Conservation (phyloP, 495 filamentous ascomycete genomes). For the Oleoguttula mirabilis region DNA sequence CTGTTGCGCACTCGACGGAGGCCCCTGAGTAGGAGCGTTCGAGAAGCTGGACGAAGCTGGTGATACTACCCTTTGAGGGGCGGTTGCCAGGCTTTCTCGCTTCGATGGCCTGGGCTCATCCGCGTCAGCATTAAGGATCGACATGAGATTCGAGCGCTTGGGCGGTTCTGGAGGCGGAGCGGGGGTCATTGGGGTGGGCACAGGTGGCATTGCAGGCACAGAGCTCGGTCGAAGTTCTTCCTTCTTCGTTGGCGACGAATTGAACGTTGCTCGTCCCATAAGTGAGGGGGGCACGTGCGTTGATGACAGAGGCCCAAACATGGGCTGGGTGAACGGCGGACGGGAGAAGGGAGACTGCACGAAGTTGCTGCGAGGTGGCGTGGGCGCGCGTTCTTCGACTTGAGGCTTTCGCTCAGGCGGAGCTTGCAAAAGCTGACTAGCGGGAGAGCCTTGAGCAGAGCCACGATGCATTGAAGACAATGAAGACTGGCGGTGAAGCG, state of each 20-base stretch:
- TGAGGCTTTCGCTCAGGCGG: conserved; percentile 11
- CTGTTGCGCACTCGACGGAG: background rate
- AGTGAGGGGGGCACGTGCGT: conserved; percentile 2
- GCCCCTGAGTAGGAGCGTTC: background rate
- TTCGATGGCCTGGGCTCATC: conserved; percentile 15
- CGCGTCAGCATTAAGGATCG: conserved; percentile 19
- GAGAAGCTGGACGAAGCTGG: conserved; percentile 5
- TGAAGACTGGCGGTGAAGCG: conserved; percentile 3
- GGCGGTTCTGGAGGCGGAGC: conserved; percentile 18
- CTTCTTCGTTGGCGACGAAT: conserved; percentile 10
- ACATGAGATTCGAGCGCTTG: conserved; percentile 20
- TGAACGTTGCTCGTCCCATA: conserved; percentile 6
- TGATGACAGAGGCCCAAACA: background rate
- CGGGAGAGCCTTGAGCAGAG: conserved; percentile 13
- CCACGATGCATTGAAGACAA: background rate
- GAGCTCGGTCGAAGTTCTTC: conserved; percentile 13
- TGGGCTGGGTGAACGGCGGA: background rate
- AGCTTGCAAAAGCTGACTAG: conserved; percentile 6
- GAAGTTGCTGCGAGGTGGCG: conserved; percentile 11
- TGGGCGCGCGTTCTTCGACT: conserved; percentile 11
- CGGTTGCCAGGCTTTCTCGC: conserved; percentile 6
- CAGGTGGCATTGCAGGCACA: conserved; percentile 4
- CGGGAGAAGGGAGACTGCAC: conserved; percentile 3
- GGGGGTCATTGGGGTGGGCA: conserved; percentile 1
- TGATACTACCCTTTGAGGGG: conserved; percentile 1